Evolutionary conservation across 2,329 filamentous ascomycete genomes (phyloP), one percentile per base, ranked within the genome.

Genomic region (Xylaria sp.): DNA sequence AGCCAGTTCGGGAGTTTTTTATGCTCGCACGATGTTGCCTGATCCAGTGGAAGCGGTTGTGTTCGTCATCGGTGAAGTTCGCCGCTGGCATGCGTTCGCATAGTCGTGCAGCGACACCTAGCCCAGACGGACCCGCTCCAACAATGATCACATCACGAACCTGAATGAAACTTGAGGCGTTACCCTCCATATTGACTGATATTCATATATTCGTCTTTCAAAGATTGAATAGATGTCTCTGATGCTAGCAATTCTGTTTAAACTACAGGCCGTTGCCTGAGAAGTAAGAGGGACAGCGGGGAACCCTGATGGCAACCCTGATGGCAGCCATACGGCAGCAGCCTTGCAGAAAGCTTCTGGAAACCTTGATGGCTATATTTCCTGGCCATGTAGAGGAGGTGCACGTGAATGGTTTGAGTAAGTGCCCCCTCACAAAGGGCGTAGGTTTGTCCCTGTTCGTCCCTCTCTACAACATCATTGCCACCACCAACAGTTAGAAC

Each of bases 1-100:
- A 72, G 9, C 82, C 83, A 4, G 78, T 85, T 68, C 80, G 82
- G 66, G 81, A 81, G 70, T 83, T 82, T 74, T 88, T 90, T 69
- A 90, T 82, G 7, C 84, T 83, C 78, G 89, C 87, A 75, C 67
- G 67, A 39, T 93, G 87, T 64, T 89, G 90, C 65, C 85, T 85
- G 65, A 93, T 90, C 90, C 92, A 94, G 78, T 92, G 89, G 77
- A 92, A 95, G n/a, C 92, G 85, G 50, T 90, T 88, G 75, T 95
- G 92, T 75, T 95, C 93, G 72, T 93, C 91, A 75, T 95, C 92
- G 0, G 92, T 94, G 79, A 95, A 95, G 61, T 94, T 88, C 1
- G 92, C 92, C 0, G 90, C 92, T 0, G 92, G 92, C 0, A 91
- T 92, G 63, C 86, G 84, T 79, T 95, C 92, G 50, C 87, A 85